Conservation (phyloP, 345 rosid species). For the Gossypioides kirkii region DNA sequence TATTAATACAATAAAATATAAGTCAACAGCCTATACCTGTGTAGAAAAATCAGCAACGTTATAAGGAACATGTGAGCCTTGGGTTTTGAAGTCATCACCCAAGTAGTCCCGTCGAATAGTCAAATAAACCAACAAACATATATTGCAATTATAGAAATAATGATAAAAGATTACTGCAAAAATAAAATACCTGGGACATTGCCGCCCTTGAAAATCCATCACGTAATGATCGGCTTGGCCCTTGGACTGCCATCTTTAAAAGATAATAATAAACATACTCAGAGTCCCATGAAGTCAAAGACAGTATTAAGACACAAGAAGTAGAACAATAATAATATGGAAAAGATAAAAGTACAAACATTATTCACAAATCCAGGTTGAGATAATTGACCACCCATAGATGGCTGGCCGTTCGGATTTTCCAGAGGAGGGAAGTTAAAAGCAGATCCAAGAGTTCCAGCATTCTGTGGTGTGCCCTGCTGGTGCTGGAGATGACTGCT, state of each 20-base stretch:
- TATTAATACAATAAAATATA: not conserved
- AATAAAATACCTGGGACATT: constrained; percentile 77
- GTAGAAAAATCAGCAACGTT: constrained; percentile 82
- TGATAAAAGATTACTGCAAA: not conserved
- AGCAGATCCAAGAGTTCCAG: constrained; percentile 77
- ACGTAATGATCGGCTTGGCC: constrained; percentile 78
- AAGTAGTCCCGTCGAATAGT: constrained; percentile 62
- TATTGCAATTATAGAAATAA: not conserved
- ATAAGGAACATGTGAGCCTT: constrained; percentile 93
- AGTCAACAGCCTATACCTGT: constrained; percentile 44
- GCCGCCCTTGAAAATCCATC: constrained; percentile 97
- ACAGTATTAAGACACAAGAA: not conserved
- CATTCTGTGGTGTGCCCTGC: constrained; percentile 65
- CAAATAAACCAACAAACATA: constrained; percentile 8
- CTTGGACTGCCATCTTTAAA: constrained; percentile 63
- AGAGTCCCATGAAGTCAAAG: constrained; percentile 8
- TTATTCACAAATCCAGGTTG: constrained; percentile 94
- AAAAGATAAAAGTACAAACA: constrained; percentile 22
- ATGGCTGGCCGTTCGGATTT: constrained; percentile 87
- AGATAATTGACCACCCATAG: constrained; percentile 81
- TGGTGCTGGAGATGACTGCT: constrained; percentile 84
- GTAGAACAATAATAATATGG: constrained; percentile 2
- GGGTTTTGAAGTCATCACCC: constrained; percentile 95
- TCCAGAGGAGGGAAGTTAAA: constrained; percentile 74
- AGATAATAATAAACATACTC: constrained; percentile 13